Base-by-base conservation (phyloP, 768 basidiomycete species). In the Phaffia tasmanica region DNA sequence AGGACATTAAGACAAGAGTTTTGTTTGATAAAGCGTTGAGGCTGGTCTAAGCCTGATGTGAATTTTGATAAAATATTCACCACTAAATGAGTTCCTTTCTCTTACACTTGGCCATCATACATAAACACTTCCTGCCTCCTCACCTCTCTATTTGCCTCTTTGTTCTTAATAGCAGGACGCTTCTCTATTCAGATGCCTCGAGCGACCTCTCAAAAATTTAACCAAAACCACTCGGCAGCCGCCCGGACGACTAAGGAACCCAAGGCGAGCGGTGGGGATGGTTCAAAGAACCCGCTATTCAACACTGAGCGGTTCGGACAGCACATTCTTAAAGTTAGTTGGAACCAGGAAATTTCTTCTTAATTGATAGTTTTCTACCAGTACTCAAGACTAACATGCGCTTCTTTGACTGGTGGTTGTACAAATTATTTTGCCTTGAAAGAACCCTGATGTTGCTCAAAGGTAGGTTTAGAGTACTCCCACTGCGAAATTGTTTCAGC, bases 261-360 rank as follows among this genome's bases (percentile, higher is more conserved):
- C 3, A 62, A 53, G 32, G 49, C 60, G 54, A 65, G 65, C 32
- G 63, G 62, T 58, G 59, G 62, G 48, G 62, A 64, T 19, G 78
- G 79, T 63, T 60, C 61, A 27, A 83, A 84, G n/a, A 91, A 90
- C 73, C 90, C 90, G 0, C 86, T 92, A 67, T 77, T 77, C 81
- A 93, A 95, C 74, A 95, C 92, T 3, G 88, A 89, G 74, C 82
- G 88, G 71, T 97, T 95, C 72, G 94, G 95, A 25, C 94, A 98
- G 76, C 94, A 99, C 79, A 98, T 99, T 71, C 81, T 98, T 68
- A 97, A 94, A 78, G 67, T 69, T 11, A 98, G 91, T 76, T 42
- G 35, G 11, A 42, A 42, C 35, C 86, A 42, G 35, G 35, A 42
- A 4, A 89, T 5, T 82, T 85, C 67, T 87, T 90, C 46, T 90